Base-by-base conservation (phyloP, 1,139 yeast genomes). In the Nakaseomyces nivariensis region DNA sequence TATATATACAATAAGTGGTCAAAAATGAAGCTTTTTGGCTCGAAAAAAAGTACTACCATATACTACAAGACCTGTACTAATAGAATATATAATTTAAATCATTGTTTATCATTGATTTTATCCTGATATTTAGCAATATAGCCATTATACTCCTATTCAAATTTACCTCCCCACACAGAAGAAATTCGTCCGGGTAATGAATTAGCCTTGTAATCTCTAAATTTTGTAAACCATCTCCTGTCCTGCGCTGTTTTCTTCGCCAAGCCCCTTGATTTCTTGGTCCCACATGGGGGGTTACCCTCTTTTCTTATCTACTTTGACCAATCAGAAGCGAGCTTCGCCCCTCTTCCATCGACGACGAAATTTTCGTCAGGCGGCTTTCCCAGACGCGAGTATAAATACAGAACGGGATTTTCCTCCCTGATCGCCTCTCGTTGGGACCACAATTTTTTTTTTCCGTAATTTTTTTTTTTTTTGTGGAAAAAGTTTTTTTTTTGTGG, bases 281-380 rank as follows among this genome's bases (percentile, higher is more conserved):
- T 5, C 27, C 41, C 41, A 17, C 11, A 38, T 25, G 8, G 6
- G 29, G 6, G 25, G 44, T 41, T 41, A 41, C 44, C 44, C 44
- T 41, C 34, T 29, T 10, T 32, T 4, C 17, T 34, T 33, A 9
- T 6, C 22, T 2, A 9, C 6, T 4, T 24, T 26, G 42, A 38
- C 54, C 55, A 53, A 53, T 53, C 44, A 53, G 33, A 45, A 4
- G 22, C 43, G 43, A n/a, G 46, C 9, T 33, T 43, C 17, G 11
- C 13, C 46, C 25, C 43, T 25, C n/a, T 29, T 13, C 44, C 24
- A n/a, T 10, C 24, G 34, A n/a, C 34, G 44, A 27, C 33, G 34
- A 29, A 25, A 25, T n/a, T 11, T 13, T 9, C 29, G 24, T 6
- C 42, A 41, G 44, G 44, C 44, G 44, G 44, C 44, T 27, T 27